A percentile compares a stretch with the other conserved stretches of the same genome.
Conservation (phyloP, 2,329 filamentous ascomycete genomes). For the Sporothrix sp. region DNA sequence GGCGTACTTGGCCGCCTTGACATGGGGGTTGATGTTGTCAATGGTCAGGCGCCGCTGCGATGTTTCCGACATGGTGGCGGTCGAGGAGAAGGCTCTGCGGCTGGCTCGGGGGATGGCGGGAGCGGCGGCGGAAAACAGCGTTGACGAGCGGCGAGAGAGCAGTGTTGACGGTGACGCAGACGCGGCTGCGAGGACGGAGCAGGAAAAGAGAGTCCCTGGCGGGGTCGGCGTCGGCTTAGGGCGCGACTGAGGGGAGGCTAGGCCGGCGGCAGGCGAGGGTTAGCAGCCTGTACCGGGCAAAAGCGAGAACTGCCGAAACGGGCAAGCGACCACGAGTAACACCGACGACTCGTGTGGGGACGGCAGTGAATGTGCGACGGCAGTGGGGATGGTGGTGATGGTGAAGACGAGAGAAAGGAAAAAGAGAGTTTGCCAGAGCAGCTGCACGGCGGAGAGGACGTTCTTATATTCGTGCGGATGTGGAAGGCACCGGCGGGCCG, state of each 20-base stretch:
- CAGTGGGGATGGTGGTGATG: not conserved
- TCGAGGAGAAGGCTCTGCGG: conserved; percentile 5
- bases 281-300: not conserved
- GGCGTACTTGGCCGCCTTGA: conserved; percentile 85
- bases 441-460: no score
- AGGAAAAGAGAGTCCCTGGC: conserved; percentile 5
- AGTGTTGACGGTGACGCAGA: not conserved
- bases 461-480: no score
- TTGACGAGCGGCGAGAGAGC: not conserved
- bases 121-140: not conserved
- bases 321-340: conserved; percentile 11
- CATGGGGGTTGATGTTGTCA: conserved; percentile 85
- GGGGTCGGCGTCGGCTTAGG: not conserved
- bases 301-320: conserved; percentile 7
- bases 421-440: not conserved
- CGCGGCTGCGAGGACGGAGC: conserved; percentile 5
- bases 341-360: conserved; percentile 3
- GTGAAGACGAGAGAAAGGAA: no score
- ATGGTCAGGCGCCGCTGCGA: conserved; percentile 49
- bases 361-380: not conserved
- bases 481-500: no score
- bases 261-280: not conserved
- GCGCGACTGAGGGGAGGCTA: not conserved
- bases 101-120: not conserved
- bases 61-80: conserved; percentile 27